Conservation (phyloP, 163 green algal species). For the Prototheca wickerhamii region DNA sequence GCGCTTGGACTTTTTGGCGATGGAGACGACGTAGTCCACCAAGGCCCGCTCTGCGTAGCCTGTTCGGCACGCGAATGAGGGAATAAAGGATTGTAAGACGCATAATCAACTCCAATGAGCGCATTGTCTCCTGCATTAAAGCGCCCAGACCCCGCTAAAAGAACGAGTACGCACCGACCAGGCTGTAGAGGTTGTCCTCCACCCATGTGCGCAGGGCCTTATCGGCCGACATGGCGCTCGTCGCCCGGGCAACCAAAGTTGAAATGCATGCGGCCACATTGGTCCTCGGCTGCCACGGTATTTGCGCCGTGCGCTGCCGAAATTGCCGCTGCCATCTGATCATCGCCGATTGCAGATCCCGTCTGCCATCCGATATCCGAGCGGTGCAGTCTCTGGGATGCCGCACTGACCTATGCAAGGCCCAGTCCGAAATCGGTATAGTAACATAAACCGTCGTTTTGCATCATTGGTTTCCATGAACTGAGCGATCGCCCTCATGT, state of each 20-base stretch:
- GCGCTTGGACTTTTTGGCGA: conserved; percentile 24
- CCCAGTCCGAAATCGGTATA: too few species aligned
- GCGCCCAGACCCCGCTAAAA: neutral
- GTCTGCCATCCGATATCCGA: too few species aligned
- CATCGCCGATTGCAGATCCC: too few species aligned
- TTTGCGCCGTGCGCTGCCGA: too few species aligned
- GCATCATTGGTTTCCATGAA: neutral
- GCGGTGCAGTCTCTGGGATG: too few species aligned
- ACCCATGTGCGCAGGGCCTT: conserved; percentile 36
- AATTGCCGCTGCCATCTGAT: too few species aligned
- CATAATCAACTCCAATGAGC: too few species aligned
- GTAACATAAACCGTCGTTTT: too few species aligned
- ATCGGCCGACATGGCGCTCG: conserved; percentile 8
- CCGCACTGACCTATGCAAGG: too few species aligned
- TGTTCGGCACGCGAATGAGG: conserved; percentile 9
- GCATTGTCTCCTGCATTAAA: neutral
- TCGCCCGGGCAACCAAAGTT: too few species aligned
- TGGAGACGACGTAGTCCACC: conserved; percentile 33
- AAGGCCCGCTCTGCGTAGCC: conserved; percentile 38
- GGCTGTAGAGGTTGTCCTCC: conserved; percentile 35
- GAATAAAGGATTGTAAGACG: neutral
- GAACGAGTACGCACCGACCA: conserved; percentile 25
- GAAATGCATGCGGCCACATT: too few species aligned
- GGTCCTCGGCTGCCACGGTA: too few species aligned
- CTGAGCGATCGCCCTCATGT: neutral